These are phyloP conservation scores for Astrothelium subdiscretum DNA, from an alignment of 495 filamentous ascomycete genomes.

Conservation along the genomic window DNA sequence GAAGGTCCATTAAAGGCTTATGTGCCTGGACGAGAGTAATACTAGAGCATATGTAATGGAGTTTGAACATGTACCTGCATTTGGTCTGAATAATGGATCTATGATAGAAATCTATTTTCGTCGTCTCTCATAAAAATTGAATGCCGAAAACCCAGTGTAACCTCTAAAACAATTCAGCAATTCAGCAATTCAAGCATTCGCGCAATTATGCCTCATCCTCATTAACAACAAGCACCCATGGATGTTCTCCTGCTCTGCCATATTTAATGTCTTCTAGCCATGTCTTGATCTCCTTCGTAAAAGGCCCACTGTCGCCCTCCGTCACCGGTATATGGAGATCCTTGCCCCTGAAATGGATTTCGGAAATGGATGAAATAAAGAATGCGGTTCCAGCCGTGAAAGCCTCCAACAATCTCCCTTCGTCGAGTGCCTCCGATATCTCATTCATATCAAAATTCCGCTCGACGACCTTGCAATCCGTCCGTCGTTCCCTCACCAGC, in stretches of 20 bases:
- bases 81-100: too few species aligned
- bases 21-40: background rate
- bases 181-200: background rate
- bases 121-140: too few species aligned
- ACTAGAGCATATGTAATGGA: background rate
- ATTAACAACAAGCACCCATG: constrained; percentile 68
- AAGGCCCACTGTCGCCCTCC: constrained; percentile 45
- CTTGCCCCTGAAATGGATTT: constrained; percentile 59
- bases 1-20: background rate
- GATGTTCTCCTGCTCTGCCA: constrained; percentile 57
- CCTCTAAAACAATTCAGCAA: too few species aligned
- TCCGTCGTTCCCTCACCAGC: constrained; percentile 52
- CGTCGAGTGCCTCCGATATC: constrained; percentile 55
- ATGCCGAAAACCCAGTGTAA: too few species aligned
- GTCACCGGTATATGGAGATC: constrained; percentile 56
- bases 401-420: constrained; percentile 70
- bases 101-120: too few species aligned
- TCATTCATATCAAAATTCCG: constrained; percentile 69
- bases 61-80: background rate
- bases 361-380: constrained; percentile 66
- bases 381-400: constrained; percentile 86
- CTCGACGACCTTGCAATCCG: constrained; percentile 60
- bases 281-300: constrained; percentile 58
- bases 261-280: constrained; percentile 83
- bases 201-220: constrained; percentile 26